These are phyloP conservation scores for Amylocystis lapponica DNA, from an alignment of 768 basidiomycete species.

Conservation along the genomic window DNA sequence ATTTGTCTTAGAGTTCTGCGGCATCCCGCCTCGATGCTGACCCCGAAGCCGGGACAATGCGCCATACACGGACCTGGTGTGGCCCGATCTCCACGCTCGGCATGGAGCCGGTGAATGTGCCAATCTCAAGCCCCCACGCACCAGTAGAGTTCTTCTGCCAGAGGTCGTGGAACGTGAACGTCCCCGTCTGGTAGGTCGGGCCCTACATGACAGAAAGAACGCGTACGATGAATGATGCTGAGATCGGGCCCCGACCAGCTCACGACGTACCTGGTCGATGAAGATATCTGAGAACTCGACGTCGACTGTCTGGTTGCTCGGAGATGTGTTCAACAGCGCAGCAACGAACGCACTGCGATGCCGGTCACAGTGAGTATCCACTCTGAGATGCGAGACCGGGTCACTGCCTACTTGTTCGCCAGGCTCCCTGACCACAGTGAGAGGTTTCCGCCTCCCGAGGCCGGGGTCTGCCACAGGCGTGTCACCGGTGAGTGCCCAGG, in stretches of 20 bases:
- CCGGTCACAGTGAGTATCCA: neutral
- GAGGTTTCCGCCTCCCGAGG: slow-evolving; percentile 22
- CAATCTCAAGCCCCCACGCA: slow-evolving; percentile 22
- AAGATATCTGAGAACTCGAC: slow-evolving; percentile 29
- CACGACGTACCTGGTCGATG: slow-evolving; percentile 28
- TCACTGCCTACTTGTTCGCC: slow-evolving; percentile 23
- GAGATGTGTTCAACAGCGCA: slow-evolving; percentile 31
- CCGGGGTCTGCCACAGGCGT: slow-evolving; percentile 28
- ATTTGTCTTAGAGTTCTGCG: slow-evolving; percentile 10
- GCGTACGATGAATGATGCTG: neutral
- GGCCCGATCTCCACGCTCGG: slow-evolving; percentile 19
- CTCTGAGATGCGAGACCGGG: too few species aligned
- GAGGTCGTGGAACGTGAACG: slow-evolving; percentile 27
- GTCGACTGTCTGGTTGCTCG: slow-evolving; percentile 22
- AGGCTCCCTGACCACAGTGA: slow-evolving; percentile 30
- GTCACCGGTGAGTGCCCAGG: slow-evolving; percentile 24
- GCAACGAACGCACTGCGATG: slow-evolving; percentile 23
- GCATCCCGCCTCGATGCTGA: slow-evolving; percentile 1
- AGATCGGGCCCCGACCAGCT: too few species aligned
- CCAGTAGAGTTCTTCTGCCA: slow-evolving; percentile 27
- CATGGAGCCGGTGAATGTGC: slow-evolving; percentile 18
- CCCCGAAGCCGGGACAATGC: slow-evolving; percentile 17
- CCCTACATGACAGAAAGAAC: slow-evolving; percentile 11
- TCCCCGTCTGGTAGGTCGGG: slow-evolving; percentile 14
- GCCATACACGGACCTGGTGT: slow-evolving; percentile 28